phyloP scores from a whole-genome alignment of 768 basidiomycete genomes.

The Collybia sp. region DNA sequence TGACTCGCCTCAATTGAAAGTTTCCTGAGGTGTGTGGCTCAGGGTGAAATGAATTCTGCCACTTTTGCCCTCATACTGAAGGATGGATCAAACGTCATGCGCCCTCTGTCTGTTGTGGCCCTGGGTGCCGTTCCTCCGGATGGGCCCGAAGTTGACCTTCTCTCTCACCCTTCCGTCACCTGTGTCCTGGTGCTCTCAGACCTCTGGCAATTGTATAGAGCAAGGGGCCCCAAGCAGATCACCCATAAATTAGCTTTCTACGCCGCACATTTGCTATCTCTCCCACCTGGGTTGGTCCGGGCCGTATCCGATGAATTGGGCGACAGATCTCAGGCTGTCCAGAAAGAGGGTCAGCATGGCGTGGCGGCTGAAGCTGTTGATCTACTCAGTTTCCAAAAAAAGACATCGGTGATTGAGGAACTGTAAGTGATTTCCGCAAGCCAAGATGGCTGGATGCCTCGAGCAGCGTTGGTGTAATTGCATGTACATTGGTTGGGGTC shows the following conservation, averaged over 20 bases:
- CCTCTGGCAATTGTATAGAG: constrained; percentile 36
- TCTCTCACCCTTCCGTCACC: constrained; percentile 31
- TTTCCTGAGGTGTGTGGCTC: not conserved
- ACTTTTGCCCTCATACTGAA: constrained; percentile 49
- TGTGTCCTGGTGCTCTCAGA: constrained; percentile 51
- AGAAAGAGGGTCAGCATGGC: constrained; percentile 12
- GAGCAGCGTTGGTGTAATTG: no score
- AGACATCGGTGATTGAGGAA: no score
- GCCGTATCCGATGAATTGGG: constrained; percentile 36
- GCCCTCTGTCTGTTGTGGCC: constrained; percentile 35
- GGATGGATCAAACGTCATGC: constrained; percentile 52
- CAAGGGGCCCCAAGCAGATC: constrained; percentile 28
- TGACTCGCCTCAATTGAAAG: not conserved
- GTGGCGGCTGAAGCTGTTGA: not conserved
- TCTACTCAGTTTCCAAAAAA: no score
- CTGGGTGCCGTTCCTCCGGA: constrained; percentile 9
- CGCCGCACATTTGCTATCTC: constrained; percentile 52
- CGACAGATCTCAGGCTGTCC: constrained; percentile 18
- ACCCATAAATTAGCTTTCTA: constrained; percentile 68
- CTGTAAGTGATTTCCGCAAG: no score
- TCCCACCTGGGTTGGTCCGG: constrained; percentile 36
- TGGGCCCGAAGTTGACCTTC: constrained; percentile 14
- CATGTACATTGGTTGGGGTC: no score
- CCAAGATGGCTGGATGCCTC: no score
- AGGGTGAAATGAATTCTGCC: constrained; percentile 33